Percentiles rank a stretch among this genome's conserved stretches.
These are phyloP conservation scores for Coemansia sp. DNA, from an alignment of 192 early-diverging fungal genomes.

Conservation along the genomic window DNA sequence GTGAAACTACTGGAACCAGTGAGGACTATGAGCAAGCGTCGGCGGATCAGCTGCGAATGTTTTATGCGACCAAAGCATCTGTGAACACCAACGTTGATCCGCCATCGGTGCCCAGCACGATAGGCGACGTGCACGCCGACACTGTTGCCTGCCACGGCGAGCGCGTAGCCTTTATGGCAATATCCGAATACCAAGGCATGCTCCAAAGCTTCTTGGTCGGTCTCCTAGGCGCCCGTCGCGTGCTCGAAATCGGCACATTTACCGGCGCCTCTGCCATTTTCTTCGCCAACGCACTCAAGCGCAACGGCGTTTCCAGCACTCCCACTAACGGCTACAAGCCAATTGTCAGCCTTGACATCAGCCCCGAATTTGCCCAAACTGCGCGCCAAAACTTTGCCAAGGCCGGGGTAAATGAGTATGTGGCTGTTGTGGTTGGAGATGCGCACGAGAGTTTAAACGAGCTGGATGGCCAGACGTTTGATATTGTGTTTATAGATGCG, in stretches of 20 bases:
- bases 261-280: constrained; percentile 65
- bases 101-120: constrained; percentile 24
- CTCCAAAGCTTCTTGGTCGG: constrained; percentile 56
- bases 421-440: constrained; percentile 47
- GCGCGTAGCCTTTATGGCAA: constrained; percentile 39
- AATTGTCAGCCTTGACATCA: constrained; percentile 59
- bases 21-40: constrained; percentile 9
- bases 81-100: constrained; percentile 24
- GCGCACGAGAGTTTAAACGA: constrained; percentile 32
- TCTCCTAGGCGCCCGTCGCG: constrained; percentile 49
- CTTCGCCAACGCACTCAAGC: constrained; percentile 66
- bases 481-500: constrained; percentile 69
- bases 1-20: not conserved
- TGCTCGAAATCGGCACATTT: constrained; percentile 71
- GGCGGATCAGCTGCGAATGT: constrained; percentile 11
- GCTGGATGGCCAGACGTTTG: constrained; percentile 55
- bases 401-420: constrained; percentile 29
- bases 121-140: constrained; percentile 12
- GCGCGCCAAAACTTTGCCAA: constrained; percentile 49
- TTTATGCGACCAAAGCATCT: constrained; percentile 32
- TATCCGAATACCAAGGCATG: constrained; percentile 54
- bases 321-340: constrained; percentile 14
- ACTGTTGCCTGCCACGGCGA: constrained; percentile 11
- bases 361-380: constrained; percentile 45
- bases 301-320: constrained; percentile 26